Percentiles rank a stretch among this genome's conserved stretches.
Conservation (phyloP, 805 yeast species). For the Ogataea minuta region DNA sequence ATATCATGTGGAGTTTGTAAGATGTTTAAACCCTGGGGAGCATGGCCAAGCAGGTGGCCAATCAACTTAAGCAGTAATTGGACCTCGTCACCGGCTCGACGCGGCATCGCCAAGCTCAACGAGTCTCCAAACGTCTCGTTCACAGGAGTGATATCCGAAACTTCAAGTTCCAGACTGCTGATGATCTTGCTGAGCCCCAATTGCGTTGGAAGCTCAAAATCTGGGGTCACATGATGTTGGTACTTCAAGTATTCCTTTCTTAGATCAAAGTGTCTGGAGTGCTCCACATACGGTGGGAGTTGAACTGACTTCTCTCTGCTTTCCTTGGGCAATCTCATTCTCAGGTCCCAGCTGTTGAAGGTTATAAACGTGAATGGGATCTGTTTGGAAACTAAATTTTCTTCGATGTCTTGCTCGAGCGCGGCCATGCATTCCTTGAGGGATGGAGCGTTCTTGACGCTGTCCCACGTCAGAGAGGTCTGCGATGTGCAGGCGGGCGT, state of each 20-base stretch:
- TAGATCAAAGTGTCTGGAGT: conserved; percentile 74
- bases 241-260: conserved; percentile 70
- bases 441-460: conserved; percentile 53
- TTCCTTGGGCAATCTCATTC: conserved; percentile 78
- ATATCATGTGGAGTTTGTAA: conserved; percentile 75
- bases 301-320: conserved; percentile 72
- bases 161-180: conserved; percentile 21
- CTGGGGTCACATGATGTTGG: conserved; percentile 61
- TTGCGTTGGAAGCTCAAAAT: conserved; percentile 30
- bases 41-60: conserved; percentile 38
- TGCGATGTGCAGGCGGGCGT: conserved; percentile 53
- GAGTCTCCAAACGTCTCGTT: conserved; percentile 11
- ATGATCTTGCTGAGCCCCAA: conserved; percentile 22
- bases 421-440: conserved; percentile 61
- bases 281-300: conserved; percentile 72
- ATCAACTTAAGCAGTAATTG: conserved; percentile 44
- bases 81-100: conserved; percentile 47
- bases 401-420: conserved; percentile 51
- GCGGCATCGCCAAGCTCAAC: conserved; percentile 32
- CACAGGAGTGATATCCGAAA: conserved; percentile 20
- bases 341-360: conserved; percentile 62
- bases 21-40: conserved; percentile 52
- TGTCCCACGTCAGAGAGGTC: conserved; percentile 60
- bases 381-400: conserved; percentile 39
- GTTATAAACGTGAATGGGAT: conserved; percentile 65